These are phyloP conservation scores for Trametes pubescens DNA, from an alignment of 1,284 basidiomycete genomes.

Conservation along the genomic window DNA sequence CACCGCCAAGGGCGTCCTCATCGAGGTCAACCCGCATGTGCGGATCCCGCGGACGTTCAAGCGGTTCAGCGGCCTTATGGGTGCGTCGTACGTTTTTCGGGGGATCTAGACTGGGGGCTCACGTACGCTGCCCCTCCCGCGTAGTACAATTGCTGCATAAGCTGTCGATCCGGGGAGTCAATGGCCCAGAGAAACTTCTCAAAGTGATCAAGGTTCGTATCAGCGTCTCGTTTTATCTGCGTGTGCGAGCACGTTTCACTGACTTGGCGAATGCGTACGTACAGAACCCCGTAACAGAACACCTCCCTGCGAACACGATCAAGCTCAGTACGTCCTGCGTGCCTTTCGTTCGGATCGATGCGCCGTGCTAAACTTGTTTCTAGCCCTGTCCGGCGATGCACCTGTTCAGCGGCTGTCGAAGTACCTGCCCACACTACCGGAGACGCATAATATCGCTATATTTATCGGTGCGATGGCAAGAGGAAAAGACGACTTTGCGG, in stretches of 20 bases:
- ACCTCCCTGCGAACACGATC: conserved; percentile 94
- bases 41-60: conserved; percentile 99
- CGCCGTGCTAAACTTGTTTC: conserved; percentile 9
- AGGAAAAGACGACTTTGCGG: conserved; percentile 96
- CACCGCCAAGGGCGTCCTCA: conserved; percentile 95
- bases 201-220: conserved; percentile 89
- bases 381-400: conserved; percentile 93
- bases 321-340: conserved; percentile 82
- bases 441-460: conserved; percentile 91
- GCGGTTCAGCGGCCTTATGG: conserved; percentile 98
- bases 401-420: conserved; percentile 83
- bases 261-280: conserved; percentile 25
- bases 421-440: conserved; percentile 85
- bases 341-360: conserved; percentile 15
- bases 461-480: conserved; percentile 99
- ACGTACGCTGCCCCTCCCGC: conserved; percentile 1
- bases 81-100: conserved; percentile 55
- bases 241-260: background rate
- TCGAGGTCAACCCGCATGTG: conserved; percentile 98
- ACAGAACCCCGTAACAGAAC: conserved; percentile 95
- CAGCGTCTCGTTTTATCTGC: conserved; percentile 9
- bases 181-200: conserved; percentile 95
- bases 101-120: background rate
- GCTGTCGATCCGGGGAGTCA: conserved; percentile 93
- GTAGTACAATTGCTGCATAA: conserved; percentile 97